Evolutionary conservation across 805 yeast genomes (phyloP).

Genomic region (Wilhelminamyces savonicus): DNA sequence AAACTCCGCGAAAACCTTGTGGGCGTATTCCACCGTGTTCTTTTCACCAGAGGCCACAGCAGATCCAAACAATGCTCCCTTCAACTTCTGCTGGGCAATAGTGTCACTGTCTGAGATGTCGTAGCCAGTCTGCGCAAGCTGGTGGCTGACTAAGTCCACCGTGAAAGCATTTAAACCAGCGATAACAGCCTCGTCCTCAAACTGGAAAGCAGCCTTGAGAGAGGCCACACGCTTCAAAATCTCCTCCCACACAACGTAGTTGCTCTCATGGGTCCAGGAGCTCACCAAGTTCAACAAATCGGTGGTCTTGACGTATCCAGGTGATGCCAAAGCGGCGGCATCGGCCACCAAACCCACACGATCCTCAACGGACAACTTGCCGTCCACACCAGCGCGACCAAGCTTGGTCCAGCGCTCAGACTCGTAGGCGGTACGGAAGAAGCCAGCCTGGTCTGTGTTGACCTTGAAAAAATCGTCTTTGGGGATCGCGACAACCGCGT

Average conservation of each 20-base stretch:
- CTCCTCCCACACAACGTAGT: constrained; percentile 65
- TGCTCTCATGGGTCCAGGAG: constrained; percentile 53
- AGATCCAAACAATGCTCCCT: constrained; percentile 53
- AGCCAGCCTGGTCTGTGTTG: constrained; percentile 69
- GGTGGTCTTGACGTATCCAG: constrained; percentile 62
- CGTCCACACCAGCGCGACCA: constrained; percentile 53
- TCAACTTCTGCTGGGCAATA: constrained; percentile 59
- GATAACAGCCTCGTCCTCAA: constrained; percentile 42
- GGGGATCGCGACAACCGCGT: constrained; percentile 35
- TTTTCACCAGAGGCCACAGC: constrained; percentile 51
- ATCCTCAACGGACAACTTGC: constrained; percentile 64
- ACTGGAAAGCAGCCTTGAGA: constrained; percentile 48
- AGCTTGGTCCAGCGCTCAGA: constrained; percentile 64
- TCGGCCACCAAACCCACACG: constrained; percentile 79
- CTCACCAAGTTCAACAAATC: constrained; percentile 54
- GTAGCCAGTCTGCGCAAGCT: constrained; percentile 59
- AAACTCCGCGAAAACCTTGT: constrained; percentile 46
- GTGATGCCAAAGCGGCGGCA: constrained; percentile 61
- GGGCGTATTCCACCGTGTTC: constrained; percentile 40
- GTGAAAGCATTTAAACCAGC: constrained; percentile 47
- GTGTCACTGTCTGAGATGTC: constrained; percentile 49
- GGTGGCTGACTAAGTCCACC: constrained; percentile 48
- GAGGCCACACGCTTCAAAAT: constrained; percentile 44
- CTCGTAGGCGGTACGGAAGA: constrained; percentile 67
- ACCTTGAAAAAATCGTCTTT: constrained; percentile 55